phyloP scores from a whole-genome alignment of 2,329 filamentous ascomycete genomes.

The Cytospora mali region DNA sequence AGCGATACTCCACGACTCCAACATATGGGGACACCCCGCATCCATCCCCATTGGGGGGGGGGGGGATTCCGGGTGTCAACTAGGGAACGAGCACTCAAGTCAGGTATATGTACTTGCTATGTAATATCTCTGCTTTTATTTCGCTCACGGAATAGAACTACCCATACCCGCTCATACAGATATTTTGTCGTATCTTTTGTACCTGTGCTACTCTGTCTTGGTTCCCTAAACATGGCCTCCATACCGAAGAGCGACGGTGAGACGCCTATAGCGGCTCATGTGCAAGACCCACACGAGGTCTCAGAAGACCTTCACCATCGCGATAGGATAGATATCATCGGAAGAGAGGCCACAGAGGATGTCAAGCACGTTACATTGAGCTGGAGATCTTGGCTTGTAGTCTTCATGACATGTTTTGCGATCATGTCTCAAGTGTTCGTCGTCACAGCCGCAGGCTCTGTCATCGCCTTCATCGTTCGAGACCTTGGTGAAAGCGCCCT shows the following conservation, averaged over 20 bases:
- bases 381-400: constrained; percentile 55
- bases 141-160: no score
- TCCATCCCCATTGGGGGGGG: no score
- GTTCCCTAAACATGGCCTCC: background rate
- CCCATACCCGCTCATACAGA: no score
- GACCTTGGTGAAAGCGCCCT: constrained; percentile 54
- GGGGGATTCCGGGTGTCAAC: no score
- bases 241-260: constrained; percentile 13
- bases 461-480: constrained; percentile 58
- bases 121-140: no score
- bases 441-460: constrained; percentile 56
- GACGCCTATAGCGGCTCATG: constrained; percentile 9
- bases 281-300: background rate
- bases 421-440: constrained; percentile 59
- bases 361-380: constrained; percentile 50
- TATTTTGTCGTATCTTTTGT: no score
- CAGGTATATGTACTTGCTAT: no score
- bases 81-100: no score
- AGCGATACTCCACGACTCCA: no score
- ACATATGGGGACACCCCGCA: no score
- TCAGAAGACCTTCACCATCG: constrained; percentile 3
- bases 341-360: constrained; percentile 38
- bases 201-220: background rate
- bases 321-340: constrained; percentile 33
- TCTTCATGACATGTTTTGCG: constrained; percentile 53